These are phyloP conservation scores for Suhomyces sp. DNA, from an alignment of 805 yeast genomes.

Conservation along the genomic window DNA sequence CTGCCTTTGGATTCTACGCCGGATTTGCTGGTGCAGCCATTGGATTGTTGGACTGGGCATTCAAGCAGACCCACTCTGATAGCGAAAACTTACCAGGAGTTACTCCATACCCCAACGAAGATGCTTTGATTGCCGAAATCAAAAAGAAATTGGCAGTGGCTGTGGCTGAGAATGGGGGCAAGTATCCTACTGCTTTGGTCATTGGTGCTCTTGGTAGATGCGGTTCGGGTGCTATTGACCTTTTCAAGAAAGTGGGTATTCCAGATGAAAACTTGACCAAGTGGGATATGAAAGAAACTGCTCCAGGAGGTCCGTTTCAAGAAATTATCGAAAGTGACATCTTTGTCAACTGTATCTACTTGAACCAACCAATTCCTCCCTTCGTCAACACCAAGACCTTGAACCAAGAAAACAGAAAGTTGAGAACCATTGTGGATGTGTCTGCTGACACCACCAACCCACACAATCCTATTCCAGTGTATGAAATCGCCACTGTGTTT, in stretches of 20 bases:
- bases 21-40: constrained; percentile 99
- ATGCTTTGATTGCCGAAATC: constrained; percentile 68
- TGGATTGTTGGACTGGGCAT: constrained; percentile 92
- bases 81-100: constrained; percentile 73
- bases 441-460: constrained; percentile 99
- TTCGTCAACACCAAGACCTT: constrained; percentile 71
- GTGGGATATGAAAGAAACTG: constrained; percentile 98
- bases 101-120: constrained; percentile 79
- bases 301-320: constrained; percentile 94
- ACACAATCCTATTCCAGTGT: constrained; percentile 96
- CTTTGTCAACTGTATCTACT: constrained; percentile 93
- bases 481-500: constrained; percentile 85
- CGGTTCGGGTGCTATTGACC: constrained; percentile 94
- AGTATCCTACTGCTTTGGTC: constrained; percentile 74
- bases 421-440: constrained; percentile 93
- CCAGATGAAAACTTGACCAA: constrained; percentile 79
- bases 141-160: constrained; percentile 57
- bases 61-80: constrained; percentile 73
- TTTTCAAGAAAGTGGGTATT: constrained; percentile 77
- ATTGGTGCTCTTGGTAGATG: constrained; percentile 99
- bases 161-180: constrained; percentile 53
- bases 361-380: constrained; percentile 91
- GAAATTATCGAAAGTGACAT: constrained; percentile 88
- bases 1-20: constrained; percentile 99
- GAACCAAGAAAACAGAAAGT: constrained; percentile 64